Evolutionary conservation across 345 rosid species (phyloP), one percentile per base, ranked within the genome.

Genomic region (Kandelia obovata): DNA sequence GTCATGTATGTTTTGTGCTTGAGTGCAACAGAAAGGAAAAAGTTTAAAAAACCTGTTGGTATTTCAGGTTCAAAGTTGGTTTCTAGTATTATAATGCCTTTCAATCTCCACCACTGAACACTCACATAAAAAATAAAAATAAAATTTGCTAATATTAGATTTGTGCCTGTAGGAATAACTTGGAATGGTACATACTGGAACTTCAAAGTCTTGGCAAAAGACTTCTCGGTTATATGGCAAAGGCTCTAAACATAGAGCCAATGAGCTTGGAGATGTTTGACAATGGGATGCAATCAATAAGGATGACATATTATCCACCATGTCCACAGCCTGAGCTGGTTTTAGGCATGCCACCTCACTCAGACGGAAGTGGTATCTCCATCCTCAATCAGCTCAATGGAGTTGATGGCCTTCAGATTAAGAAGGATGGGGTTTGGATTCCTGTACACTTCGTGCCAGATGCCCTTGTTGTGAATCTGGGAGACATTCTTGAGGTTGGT

Each of bases 231-330:
- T 68, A 62, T 4, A 28, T 81, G 3, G 80, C 75, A 4, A 62
- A 46, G 13, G 67, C 70, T 58, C 67, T 84, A 16, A 70, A 67
- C 28, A 68, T 80, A 1, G 66, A 75, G 6, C 2, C 47, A 53
- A 52, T 62, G 52, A 69, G 77, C 53, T 66, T 79, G 64, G 72
- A 79, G 52, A 26, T 68, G 56, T 81, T 84, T 61, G 82, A 75
- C 0, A 74, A 84, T 30, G 87, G 81, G 64, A 39, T 74, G 16
- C 83, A 77, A 66, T 63, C 78, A 0, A 28, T 77, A 51, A 84
- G 83, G 64, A 67, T 79, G 78, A 74, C 73, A 30, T 64, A 69
- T 57, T 75, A 75, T 64, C 78, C 78, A 2, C 78, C 78, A 26
- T 69, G 74, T 7, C 74, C 71, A 17, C 64, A 53, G 65, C 71